These are phyloP conservation scores for Cairneyella variabilis DNA, from an alignment of 495 filamentous ascomycete species.

Conservation along the genomic window DNA sequence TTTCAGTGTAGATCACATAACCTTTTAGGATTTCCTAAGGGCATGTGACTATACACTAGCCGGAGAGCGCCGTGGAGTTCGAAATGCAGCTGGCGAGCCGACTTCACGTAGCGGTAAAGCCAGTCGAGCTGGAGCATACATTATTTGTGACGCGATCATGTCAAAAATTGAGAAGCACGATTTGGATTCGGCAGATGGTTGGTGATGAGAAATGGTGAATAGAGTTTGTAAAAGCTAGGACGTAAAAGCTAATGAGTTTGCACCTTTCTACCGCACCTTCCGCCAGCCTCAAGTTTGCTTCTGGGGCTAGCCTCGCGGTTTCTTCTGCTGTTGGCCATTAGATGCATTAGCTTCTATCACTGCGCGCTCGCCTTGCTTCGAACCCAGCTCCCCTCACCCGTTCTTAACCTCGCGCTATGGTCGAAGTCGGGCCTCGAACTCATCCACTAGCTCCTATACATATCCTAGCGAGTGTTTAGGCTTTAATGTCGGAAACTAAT, in stretches of 20 bases:
- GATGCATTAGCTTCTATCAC: neutral
- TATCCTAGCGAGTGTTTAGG: conserved; percentile 15
- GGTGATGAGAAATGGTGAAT: neutral
- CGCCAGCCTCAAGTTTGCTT: conserved; percentile 4
- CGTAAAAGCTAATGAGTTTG: neutral
- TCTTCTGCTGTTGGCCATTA: conserved; percentile 6
- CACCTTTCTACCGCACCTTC: too few species aligned
- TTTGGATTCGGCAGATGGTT: neutral
- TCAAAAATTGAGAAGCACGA: neutral
- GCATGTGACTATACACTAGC: too few species aligned
- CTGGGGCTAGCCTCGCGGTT: conserved; percentile 1
- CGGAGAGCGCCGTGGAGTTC: too few species aligned
- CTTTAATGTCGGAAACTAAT: conserved; percentile 11
- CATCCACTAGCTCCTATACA: conserved; percentile 21
- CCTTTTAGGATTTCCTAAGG: too few species aligned
- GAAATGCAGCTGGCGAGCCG: too few species aligned
- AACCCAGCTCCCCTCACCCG: neutral
- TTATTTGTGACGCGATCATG: neutral
- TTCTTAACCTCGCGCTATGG: conserved; percentile 4
- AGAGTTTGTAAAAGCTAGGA: neutral
- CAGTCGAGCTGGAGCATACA: neutral
- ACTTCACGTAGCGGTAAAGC: too few species aligned
- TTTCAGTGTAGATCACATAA: too few species aligned
- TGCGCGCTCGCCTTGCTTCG: neutral
- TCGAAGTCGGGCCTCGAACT: conserved; percentile 16